Evolutionary conservation across 495 filamentous ascomycete genomes (phyloP).

Genomic region (Astrocystis sublimbata): DNA sequence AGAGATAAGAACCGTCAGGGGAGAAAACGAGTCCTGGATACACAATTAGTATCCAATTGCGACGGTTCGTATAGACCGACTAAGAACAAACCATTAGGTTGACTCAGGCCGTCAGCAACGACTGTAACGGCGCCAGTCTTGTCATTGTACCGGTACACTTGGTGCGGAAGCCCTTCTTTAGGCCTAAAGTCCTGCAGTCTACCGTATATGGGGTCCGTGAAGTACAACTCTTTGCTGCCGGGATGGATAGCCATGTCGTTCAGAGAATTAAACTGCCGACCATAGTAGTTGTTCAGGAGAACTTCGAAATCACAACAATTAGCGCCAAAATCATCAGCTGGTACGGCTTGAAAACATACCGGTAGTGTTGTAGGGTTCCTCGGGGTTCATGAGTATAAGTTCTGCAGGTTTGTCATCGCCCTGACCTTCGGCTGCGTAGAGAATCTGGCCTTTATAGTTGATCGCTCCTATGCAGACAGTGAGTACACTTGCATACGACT

Average conservation of each 20-base stretch:
- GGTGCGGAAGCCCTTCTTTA: slow-evolving; percentile 50
- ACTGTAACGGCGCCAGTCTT: slow-evolving; percentile 48
- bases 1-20: slow-evolving; percentile 51
- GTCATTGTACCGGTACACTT: slow-evolving; percentile 58
- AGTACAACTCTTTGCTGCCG: slow-evolving; percentile 58
- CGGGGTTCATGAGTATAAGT: slow-evolving; percentile 49
- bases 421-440: slow-evolving; percentile 51
- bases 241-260: slow-evolving; percentile 59
- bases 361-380: slow-evolving; percentile 52
- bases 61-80: neutral
- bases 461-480: slow-evolving; percentile 41
- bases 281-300: slow-evolving; percentile 54
- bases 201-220: slow-evolving; percentile 66
- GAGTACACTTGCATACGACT: neutral
- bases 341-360: slow-evolving; percentile 7
- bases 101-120: slow-evolving; percentile 57
- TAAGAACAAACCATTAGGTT: slow-evolving; percentile 50
- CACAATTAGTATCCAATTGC: neutral
- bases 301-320: slow-evolving; percentile 20
- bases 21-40: slow-evolving; percentile 56
- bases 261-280: slow-evolving; percentile 61
- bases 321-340: too few relatives aligned
- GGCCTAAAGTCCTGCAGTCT: slow-evolving; percentile 59
- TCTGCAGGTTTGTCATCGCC: slow-evolving; percentile 44
- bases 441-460: slow-evolving; percentile 48